A percentile compares a stretch with the other conserved stretches of the same genome.
Conservation (phyloP, 1,284 basidiomycete species). For the Pseudozyma tsukubaensis region DNA sequence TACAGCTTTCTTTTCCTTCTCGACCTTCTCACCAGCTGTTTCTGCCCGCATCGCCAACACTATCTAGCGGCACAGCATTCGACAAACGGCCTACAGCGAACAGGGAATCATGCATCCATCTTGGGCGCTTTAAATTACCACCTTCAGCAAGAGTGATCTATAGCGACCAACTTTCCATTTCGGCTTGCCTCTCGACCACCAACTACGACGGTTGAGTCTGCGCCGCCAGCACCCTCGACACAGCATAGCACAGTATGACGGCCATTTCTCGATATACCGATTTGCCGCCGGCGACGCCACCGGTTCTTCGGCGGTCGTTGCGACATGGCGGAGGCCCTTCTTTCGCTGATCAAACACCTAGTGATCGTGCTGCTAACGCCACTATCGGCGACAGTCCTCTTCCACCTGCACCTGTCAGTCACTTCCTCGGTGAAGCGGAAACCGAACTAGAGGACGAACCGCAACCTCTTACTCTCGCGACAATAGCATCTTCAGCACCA, state of each 20-base stretch:
- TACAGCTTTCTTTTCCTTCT: no score
- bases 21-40: no score
- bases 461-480: background rate
- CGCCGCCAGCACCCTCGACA: background rate
- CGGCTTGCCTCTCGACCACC: background rate
- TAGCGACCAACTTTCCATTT: background rate
- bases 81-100: background rate
- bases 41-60: no score
- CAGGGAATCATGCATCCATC: conserved; percentile 26
- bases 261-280: conserved; percentile 35
- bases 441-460: conserved; percentile 20
- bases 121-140: conserved; percentile 4
- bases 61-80: background rate
- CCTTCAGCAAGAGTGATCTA: background rate
- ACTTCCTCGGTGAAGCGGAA: conserved; percentile 47
- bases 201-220: background rate
- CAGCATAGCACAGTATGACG: conserved; percentile 24
- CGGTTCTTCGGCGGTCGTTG: conserved; percentile 34
- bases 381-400: conserved; percentile 49
- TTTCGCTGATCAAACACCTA: conserved; percentile 32
- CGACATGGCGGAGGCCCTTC: conserved; percentile 18
- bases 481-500: no score
- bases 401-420: conserved; percentile 49
- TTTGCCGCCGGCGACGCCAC: conserved; percentile 32
- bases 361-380: conserved; percentile 34